Percentiles rank a stretch among this genome's conserved stretches.
phyloP scores from a whole-genome alignment of 345 rosid species.

The Nasturtium officinale region DNA sequence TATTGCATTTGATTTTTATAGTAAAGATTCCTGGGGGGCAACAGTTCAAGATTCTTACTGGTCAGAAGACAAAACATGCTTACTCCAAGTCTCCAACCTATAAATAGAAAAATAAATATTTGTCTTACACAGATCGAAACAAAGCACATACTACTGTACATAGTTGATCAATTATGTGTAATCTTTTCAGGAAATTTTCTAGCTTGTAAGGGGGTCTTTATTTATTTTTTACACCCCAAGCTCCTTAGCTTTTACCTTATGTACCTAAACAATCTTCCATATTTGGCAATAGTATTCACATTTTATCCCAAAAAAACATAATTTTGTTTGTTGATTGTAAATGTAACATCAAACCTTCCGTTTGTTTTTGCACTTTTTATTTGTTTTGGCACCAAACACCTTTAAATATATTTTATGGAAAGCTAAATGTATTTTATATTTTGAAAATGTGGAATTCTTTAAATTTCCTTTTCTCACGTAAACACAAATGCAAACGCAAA shows the following conservation, averaged over 20 bases:
- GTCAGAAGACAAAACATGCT: slow-evolving; percentile 18
- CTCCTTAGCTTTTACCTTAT: too few relatives aligned
- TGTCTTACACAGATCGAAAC: slow-evolving; percentile 4
- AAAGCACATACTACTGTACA: neutral
- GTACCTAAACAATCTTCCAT: too few relatives aligned
- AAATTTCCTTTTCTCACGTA: neutral
- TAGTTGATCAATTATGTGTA: too few relatives aligned
- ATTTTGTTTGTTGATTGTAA: neutral
- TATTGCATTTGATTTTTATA: neutral
- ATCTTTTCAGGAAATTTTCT: too few relatives aligned
- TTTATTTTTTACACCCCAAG: too few relatives aligned
- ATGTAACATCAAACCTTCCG: neutral
- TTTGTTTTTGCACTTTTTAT: neutral
- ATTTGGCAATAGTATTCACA: too few relatives aligned
- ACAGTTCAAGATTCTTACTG: too few relatives aligned
- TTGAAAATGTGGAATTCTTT: neutral
- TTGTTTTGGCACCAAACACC: too few relatives aligned
- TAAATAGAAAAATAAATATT: neutral
- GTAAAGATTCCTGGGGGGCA: neutral
- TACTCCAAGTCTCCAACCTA: neutral
- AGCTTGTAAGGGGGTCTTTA: too few relatives aligned
- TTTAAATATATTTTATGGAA: neutral
- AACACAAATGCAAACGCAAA: neutral
- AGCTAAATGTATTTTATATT: too few relatives aligned
- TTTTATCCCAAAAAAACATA: too few relatives aligned